Evolutionary conservation across 2,329 filamentous ascomycete species (phyloP).

Genomic region (Fonsecaea erecta): DNA sequence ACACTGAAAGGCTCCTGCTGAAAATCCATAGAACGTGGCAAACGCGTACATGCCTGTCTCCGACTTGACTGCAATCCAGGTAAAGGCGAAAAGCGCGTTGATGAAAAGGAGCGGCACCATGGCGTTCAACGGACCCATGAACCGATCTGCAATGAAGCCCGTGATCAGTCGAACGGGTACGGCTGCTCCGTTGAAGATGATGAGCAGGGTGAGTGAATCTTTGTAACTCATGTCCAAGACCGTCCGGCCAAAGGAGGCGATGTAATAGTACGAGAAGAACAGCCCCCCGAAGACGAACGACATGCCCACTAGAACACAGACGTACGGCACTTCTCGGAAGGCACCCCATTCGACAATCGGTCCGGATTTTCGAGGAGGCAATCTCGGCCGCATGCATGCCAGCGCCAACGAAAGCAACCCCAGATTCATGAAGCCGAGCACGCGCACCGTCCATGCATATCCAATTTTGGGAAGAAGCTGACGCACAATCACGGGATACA

Average conservation of each 20-base stretch:
- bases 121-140: constrained; percentile 64
- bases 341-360: constrained; percentile 58
- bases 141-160: constrained; percentile 61
- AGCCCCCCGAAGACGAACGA: constrained; percentile 32
- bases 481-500: constrained; percentile 64
- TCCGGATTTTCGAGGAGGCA: constrained; percentile 56
- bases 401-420: constrained; percentile 45
- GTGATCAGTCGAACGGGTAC: constrained; percentile 59
- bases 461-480: constrained; percentile 64
- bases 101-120: constrained; percentile 57
- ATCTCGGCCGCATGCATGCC: constrained; percentile 54
- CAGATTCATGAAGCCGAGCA: constrained; percentile 65
- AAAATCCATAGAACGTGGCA: constrained; percentile 67
- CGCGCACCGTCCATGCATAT: constrained; percentile 68
- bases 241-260: constrained; percentile 26
- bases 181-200: constrained; percentile 66
- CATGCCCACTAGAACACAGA: constrained; percentile 40
- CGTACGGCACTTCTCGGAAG: constrained; percentile 57
- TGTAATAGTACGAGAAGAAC: constrained; percentile 34
- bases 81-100: constrained; percentile 53
- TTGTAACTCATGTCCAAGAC: constrained; percentile 54
- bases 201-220: constrained; percentile 58
- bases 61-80: constrained; percentile 63
- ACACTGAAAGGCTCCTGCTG: constrained; percentile 67
- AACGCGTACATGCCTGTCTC: constrained; percentile 64